Evolutionary conservation across 495 filamentous ascomycete species (phyloP).

Genomic region (Penicillium paradoxum): DNA sequence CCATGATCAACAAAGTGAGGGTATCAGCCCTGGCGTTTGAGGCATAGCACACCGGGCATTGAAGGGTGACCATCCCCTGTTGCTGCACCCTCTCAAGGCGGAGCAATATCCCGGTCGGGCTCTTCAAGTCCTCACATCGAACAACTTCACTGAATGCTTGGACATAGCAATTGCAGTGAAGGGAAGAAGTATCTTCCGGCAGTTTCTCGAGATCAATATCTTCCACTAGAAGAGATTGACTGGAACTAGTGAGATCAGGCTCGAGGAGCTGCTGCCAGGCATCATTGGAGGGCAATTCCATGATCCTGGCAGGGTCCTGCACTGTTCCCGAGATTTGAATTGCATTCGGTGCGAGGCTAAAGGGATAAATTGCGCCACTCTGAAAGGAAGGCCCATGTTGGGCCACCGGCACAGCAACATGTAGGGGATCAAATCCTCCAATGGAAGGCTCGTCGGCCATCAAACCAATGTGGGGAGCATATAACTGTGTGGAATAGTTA

Average conservation of each 20-base stretch:
- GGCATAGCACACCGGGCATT: neutral
- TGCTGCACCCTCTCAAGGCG: conserved; percentile 4
- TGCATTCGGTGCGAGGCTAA: neutral
- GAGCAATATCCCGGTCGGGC: neutral
- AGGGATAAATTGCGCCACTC: neutral
- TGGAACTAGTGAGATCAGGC: neutral
- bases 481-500: neutral
- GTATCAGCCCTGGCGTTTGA: neutral
- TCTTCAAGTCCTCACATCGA: neutral
- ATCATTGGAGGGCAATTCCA: conserved; percentile 4
- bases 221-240: neutral
- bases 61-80: neutral
- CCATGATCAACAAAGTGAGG: neutral
- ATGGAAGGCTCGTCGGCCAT: neutral
- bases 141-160: neutral
- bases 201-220: neutral
- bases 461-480: neutral
- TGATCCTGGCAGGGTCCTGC: neutral
- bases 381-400: neutral
- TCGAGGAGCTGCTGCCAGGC: neutral
- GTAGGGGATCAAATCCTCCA: neutral
- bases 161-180: conserved; percentile 1
- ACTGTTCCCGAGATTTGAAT: neutral
- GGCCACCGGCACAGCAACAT: neutral
- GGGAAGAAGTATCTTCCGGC: neutral